A percentile compares a stretch with the other conserved stretches of the same genome.
Evolutionary conservation across 1,284 basidiomycete genomes (phyloP).

Genomic region (Xanthoconium separans): DNA sequence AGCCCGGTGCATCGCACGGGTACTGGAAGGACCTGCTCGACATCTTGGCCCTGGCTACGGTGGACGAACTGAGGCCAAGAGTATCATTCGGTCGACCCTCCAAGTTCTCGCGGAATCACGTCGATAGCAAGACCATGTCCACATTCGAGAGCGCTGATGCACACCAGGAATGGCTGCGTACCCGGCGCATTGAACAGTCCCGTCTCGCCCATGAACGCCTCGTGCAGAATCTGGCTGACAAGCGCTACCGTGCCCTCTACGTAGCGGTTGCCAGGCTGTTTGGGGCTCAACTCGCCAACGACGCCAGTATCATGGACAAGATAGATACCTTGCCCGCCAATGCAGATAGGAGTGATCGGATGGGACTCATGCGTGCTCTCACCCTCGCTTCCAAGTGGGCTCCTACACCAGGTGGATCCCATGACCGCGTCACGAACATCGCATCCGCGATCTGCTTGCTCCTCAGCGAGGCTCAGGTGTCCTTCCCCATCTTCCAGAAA

Average conservation of each 20-base stretch:
- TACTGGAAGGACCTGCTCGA: constrained; percentile 72
- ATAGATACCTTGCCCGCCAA: constrained; percentile 31
- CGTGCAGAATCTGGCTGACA: constrained; percentile 43
- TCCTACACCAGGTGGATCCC: constrained; percentile 54
- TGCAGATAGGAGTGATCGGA: constrained; percentile 33
- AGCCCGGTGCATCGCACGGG: constrained; percentile 44
- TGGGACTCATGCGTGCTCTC: constrained; percentile 41
- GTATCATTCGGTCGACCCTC: constrained; percentile 4
- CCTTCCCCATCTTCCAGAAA: constrained; percentile 17
- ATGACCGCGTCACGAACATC: constrained; percentile 64
- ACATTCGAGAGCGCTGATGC: constrained; percentile 19
- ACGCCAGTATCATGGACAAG: constrained; percentile 40
- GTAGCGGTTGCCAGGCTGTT: constrained; percentile 62
- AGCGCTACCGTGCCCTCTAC: constrained; percentile 59
- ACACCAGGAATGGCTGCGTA: constrained; percentile 31
- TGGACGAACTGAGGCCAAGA: constrained; percentile 41
- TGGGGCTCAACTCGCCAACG: constrained; percentile 47
- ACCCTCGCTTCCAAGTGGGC: constrained; percentile 70
- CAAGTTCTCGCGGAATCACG: constrained; percentile 37
- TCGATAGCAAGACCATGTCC: constrained; percentile 1
- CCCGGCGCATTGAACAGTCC: constrained; percentile 26
- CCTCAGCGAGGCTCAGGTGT: constrained; percentile 40
- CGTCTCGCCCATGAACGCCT: constrained; percentile 37
- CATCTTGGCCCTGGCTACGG: constrained; percentile 53
- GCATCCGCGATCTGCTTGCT: constrained; percentile 58